Evolutionary conservation across 2,329 filamentous ascomycete genomes (phyloP), one percentile per base, ranked within the genome.

Genomic region (Neonectria magnoliae): DNA sequence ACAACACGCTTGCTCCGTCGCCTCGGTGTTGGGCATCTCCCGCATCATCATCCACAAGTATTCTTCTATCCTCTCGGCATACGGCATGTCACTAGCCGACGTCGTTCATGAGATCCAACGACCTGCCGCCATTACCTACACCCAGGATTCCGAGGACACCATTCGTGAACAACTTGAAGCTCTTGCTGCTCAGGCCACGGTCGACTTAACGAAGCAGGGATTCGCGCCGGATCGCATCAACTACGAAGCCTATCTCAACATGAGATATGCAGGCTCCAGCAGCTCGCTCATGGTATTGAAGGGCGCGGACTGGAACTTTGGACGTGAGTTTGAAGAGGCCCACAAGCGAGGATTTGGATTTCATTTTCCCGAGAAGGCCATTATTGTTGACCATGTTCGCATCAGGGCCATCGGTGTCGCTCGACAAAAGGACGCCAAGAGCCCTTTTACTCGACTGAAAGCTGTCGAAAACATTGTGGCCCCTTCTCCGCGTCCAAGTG

Each of bases 11-110:
- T 81, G 80, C 31, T 77, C 79, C 2, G 78, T 84, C 13, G 82
- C 82, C 0, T 72, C 73, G 0, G 79, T 79, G n/a, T 73, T 84
- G 1, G 80, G 80, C 2, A 84, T 84, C 57, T 75, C 74, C 10
- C 75, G 78, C 2, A 78, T 81, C 57, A 76, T 84, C 31, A 78
- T 84, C 13, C 82, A 82, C 33, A 77, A 78, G 33, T 83, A 82
- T 66, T 84, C 82, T 0, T 81, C 78, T 7, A 81, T 84, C 13
- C 67, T 84, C 1, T 84, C 82, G 0, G 82, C 82, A 0, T 84
- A 84, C 29, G 82, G 82, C 0, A 82, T 84, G 71, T 79, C 82
- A 0, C 70, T 83, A 4, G 82, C 82, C 3, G 81, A 84, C 27
- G 77, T 84, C 0, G 81, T 83, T 2, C 77, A 80, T 5, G 81